phyloP scores from a whole-genome alignment of 2,329 filamentous ascomycete genomes.

The Botryotinia narcissicola region DNA sequence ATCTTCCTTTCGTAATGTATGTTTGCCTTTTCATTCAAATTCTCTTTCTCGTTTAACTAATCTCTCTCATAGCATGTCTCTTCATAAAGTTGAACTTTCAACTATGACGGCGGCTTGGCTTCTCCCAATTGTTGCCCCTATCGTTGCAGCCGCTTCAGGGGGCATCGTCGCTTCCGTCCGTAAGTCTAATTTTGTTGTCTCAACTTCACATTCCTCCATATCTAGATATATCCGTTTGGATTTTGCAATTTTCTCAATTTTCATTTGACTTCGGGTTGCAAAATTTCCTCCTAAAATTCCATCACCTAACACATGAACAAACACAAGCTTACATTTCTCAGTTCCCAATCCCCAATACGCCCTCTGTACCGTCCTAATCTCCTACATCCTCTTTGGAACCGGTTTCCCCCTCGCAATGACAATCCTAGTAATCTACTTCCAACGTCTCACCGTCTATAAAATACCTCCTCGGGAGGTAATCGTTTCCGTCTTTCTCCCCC shows the following conservation, averaged over 20 bases:
- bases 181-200: neutral
- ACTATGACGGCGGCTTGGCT: slow-evolving; percentile 64
- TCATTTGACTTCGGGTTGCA: no score
- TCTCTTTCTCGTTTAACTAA: slow-evolving; percentile 8
- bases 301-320: neutral
- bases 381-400: slow-evolving; percentile 68
- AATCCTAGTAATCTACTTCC: slow-evolving; percentile 67
- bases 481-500: slow-evolving; percentile 64
- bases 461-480: slow-evolving; percentile 65
- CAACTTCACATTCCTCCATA: neutral
- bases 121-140: slow-evolving; percentile 63
- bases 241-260: neutral
- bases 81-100: slow-evolving; percentile 46
- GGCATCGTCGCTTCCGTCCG: slow-evolving; percentile 59
- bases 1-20: slow-evolving; percentile 56
- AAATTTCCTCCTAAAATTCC: no score
- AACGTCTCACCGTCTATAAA: slow-evolving; percentile 64
- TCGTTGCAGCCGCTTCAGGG: slow-evolving; percentile 64
- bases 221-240: neutral
- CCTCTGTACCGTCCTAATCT: slow-evolving; percentile 60
- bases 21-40: neutral
- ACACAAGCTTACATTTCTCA: neutral
- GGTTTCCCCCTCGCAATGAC: slow-evolving; percentile 59
- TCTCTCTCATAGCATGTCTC: slow-evolving; percentile 31
- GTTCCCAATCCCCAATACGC: slow-evolving; percentile 54